Conservation (phyloP, 2,329 filamentous ascomycete species). For the Dissoconium aciculare region DNA sequence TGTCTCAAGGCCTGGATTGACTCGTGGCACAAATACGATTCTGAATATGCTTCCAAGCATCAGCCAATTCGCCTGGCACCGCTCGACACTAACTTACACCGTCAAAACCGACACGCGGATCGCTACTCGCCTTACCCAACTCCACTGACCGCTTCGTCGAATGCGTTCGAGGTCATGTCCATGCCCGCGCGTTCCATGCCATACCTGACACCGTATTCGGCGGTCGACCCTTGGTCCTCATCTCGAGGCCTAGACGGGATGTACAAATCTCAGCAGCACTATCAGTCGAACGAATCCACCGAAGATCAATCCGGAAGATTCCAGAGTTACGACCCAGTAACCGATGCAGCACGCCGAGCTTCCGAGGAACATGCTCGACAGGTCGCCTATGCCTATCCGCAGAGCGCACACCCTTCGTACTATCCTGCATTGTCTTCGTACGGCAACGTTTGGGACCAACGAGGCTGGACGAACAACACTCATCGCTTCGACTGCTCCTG, state of each 20-base stretch:
- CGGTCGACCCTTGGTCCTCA: slow-evolving; percentile 21
- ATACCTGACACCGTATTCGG: slow-evolving; percentile 21
- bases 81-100: slow-evolving; percentile 49
- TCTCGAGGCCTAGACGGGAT: slow-evolving; percentile 19
- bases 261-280: slow-evolving; percentile 21
- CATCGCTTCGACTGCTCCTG: slow-evolving; percentile 25
- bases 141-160: slow-evolving; percentile 18
- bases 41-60: slow-evolving; percentile 16
- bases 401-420: slow-evolving; percentile 14
- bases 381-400: slow-evolving; percentile 18
- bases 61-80: slow-evolving; percentile 36
- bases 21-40: slow-evolving; percentile 51
- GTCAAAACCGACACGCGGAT: slow-evolving; percentile 34
- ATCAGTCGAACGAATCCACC: slow-evolving; percentile 21
- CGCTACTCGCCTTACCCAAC: slow-evolving; percentile 25
- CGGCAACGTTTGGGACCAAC: slow-evolving; percentile 21
- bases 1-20: slow-evolving; percentile 50
- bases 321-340: not conserved
- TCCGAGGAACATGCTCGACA: slow-evolving; percentile 22
- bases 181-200: slow-evolving; percentile 20
- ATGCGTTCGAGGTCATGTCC: slow-evolving; percentile 16
- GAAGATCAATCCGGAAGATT: not conserved
- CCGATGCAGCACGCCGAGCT: slow-evolving; percentile 18
- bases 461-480: slow-evolving; percentile 17
- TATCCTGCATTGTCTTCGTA: slow-evolving; percentile 19